Percentiles rank a stretch among this genome's conserved stretches.
phyloP scores from a whole-genome alignment of 148 eudicot genomes.

The Heliamphora exappendiculata region DNA sequence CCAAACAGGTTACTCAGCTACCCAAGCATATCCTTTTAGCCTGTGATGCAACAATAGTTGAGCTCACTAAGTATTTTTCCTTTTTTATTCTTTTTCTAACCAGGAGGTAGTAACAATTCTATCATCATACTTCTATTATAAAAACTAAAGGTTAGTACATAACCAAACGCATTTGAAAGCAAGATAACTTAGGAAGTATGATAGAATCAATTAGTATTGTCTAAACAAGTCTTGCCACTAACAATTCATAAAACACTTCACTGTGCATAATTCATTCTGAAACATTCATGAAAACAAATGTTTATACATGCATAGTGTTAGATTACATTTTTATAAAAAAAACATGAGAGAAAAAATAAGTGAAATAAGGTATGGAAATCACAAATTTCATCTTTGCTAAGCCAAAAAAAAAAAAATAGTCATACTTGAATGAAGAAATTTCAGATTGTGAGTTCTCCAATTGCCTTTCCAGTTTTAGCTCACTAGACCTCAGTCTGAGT shows the following conservation, averaged over 20 bases:
- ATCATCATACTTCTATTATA: not conserved
- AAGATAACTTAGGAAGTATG: not conserved
- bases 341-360: not conserved
- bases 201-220: not conserved
- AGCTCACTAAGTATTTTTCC: not conserved
- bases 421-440: conserved; percentile 71
- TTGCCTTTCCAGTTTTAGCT: conserved; percentile 84
- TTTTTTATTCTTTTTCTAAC: not conserved
- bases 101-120: not conserved
- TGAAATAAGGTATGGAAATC: not conserved
- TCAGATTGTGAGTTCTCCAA: conserved; percentile 73
- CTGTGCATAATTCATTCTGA: not conserved
- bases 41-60: not conserved
- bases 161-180: not conserved
- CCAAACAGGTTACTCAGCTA: not conserved
- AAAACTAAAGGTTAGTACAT: not conserved
- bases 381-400: not conserved
- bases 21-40: not conserved
- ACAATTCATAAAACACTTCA: not conserved
- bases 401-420: not conserved
- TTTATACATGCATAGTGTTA: not conserved
- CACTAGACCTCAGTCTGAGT: conserved; percentile 81
- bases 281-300: conserved; percentile 8
- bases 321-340: not conserved
- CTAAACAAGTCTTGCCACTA: not conserved